Evolutionary conservation across 2,329 filamentous ascomycete species (phyloP), one percentile per base, ranked within the genome.

Genomic region (Macrophomina pseudophaseolina): DNA sequence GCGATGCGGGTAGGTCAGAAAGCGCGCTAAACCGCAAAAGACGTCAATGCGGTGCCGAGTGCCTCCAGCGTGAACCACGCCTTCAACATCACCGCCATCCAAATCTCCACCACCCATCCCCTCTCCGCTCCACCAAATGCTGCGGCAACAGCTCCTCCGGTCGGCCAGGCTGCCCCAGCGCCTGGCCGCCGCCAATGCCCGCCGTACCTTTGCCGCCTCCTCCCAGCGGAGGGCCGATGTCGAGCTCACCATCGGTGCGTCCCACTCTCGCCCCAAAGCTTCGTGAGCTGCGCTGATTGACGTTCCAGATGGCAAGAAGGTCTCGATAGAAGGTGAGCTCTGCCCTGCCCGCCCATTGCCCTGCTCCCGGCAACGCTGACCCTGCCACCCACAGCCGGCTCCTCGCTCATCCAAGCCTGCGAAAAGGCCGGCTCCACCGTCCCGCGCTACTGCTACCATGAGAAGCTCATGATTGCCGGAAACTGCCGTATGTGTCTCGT

Each of bases 401-500:
- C 95, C 74, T 94, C 95, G 77, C 87, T 99, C 75, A 99, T 99
- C 80, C 95, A 99, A 85, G 95, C 95, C 78, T 99, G 95, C 85
- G 95, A 99, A 84, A 97, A 99, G 85, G 95, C 94, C 71, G 95
- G 95, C 77, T 87, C 86, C 72, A 95, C 91, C 69, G 86, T 98
- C 76, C 94, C 94, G 73, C 93, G 94, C 92, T 97, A 97, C 83
- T 98, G 94, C 84, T 98, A 98, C 83, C 94, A 97, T 87, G 94
- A 98, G 91, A 98, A 99, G 84, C 87, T 99, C 73, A 93, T 97
- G 90, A 97, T 99, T 86, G 95, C 95, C 76, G 95, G 95, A 82
- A 99, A 98, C 83, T 99, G 95, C 83, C 93, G 95, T 84, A 99
- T 99, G 95, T 99, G 95, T 83, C 84, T 99, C 77, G 95, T 99